Base-by-base conservation (phyloP, 768 basidiomycete genomes). In the Agrocybe praecox region DNA sequence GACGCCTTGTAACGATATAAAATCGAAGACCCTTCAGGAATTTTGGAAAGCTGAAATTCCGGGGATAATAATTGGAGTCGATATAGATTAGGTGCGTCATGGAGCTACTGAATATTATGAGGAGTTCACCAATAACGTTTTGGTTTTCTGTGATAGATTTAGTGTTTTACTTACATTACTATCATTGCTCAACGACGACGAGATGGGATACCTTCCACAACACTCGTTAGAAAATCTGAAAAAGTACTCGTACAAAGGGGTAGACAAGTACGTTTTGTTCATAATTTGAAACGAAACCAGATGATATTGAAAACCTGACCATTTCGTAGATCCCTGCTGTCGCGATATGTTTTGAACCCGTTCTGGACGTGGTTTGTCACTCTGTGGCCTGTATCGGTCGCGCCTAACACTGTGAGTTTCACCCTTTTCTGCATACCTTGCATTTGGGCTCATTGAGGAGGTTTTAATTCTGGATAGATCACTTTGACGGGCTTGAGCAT, bases 281-380 rank as follows among this genome's bases (percentile, higher is more conserved):
- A 48, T 34, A 33, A 32, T 15, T 34, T 53, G 14, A 23, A 22
- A 47, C 9, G 45, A 43, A 52, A 34, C 11, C 26, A 22, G 22
- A 32, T 44, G 18, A 29, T 33, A 40, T 18, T 56, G 29, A 53
- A 9, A 29, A 29, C 9, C 4, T 29, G 9, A 29, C 9, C 19
- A 29, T 34, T 49, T 44, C 34, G 29, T 58, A 94, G 92, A 69
- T 96, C 93, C 9, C 62, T 92, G 29, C 64, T 90, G 2, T 92
- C 92, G 36, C 79, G 83, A 66, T 88, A 89, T 70, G 74, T 95
- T 21, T 76, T 98, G 52, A 83, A 86, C 44, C 91, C 90, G 2
- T 96, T 89, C 73, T 97, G 95, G 94, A 92, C 79, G 32, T 91
- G 90, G 90, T 85, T 96, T 59, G 90, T 96, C 53, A 94, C 85